Percentiles rank a stretch among this genome's conserved stretches.
phyloP scores from a whole-genome alignment of 1,284 basidiomycete genomes.

The Naganishia sp. region DNA sequence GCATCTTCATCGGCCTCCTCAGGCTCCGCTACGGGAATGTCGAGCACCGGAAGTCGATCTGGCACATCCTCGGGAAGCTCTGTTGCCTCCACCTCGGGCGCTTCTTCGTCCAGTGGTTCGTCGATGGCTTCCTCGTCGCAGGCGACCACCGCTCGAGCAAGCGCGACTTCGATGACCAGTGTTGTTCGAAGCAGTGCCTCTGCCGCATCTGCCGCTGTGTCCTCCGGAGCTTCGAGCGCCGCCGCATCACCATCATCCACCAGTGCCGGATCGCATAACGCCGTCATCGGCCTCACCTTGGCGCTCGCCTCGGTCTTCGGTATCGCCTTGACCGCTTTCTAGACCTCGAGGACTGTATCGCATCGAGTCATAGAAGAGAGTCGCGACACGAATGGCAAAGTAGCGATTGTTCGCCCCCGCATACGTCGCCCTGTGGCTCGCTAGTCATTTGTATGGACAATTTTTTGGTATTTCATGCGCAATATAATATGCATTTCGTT shows the following conservation, averaged over 20 bases:
- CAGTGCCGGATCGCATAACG: conserved; percentile 5
- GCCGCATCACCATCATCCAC: conserved; percentile 2
- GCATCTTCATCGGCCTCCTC: conserved; percentile 22
- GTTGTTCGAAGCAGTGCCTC: neutral
- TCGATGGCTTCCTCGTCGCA: neutral
- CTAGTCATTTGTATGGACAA: conserved; percentile 6
- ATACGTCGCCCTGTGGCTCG: neutral
- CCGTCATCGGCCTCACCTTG: conserved; percentile 6
- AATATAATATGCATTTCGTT: neutral
- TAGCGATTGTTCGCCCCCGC: neutral
- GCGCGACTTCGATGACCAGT: neutral
- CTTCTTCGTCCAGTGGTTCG: conserved; percentile 9
- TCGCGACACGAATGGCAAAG: neutral
- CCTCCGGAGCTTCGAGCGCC: neutral
- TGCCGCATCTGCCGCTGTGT: neutral
- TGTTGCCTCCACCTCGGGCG: conserved; percentile 3
- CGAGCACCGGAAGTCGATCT: conserved; percentile 28
- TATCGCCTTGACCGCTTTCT: conserved; percentile 9
- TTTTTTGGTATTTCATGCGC: neutral
- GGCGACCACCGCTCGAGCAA: neutral
- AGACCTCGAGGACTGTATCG: neutral
- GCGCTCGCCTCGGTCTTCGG: conserved; percentile 20
- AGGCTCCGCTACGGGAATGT: conserved; percentile 17
- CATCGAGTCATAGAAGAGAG: neutral
- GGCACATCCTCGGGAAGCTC: conserved; percentile 30